A percentile compares a stretch with the other conserved stretches of the same genome.
Evolutionary conservation across 192 early-diverging fungal genomes (phyloP).

Genomic region (Coemansia furcata): DNA sequence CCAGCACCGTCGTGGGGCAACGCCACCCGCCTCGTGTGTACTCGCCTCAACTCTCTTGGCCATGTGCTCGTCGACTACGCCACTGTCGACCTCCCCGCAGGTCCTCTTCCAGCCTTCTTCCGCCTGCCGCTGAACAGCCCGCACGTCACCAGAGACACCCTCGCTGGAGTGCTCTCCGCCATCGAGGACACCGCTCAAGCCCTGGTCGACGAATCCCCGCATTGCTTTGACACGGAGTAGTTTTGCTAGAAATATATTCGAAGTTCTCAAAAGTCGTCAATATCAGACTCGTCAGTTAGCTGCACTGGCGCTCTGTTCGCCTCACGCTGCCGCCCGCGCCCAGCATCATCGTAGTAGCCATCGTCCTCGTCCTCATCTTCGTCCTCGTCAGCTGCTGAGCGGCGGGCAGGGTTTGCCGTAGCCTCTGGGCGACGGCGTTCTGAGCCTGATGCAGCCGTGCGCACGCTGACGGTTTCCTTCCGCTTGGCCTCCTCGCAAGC

Average conservation of each 20-base stretch:
- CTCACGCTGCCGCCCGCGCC: constrained; percentile 7
- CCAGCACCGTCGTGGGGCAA: constrained; percentile 21
- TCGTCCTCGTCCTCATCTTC: background rate
- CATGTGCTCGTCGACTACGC: constrained; percentile 74
- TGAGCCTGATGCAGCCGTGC: background rate
- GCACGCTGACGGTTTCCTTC: background rate
- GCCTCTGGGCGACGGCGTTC: background rate
- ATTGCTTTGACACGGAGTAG: background rate
- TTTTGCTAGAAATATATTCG: background rate
- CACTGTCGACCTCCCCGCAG: constrained; percentile 6
- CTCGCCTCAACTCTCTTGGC: constrained; percentile 51
- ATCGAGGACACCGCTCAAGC: constrained; percentile 53
- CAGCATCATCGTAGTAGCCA: background rate
- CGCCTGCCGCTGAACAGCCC: constrained; percentile 72
- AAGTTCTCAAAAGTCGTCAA: constrained; percentile 16
- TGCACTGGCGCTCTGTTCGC: constrained; percentile 26
- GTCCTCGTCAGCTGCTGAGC: background rate
- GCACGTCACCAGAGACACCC: constrained; percentile 47
- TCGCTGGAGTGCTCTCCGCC: constrained; percentile 52
- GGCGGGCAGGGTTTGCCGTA: background rate
- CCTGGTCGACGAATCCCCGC: background rate
- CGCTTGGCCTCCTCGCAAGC: constrained; percentile 65
- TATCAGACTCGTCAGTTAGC: constrained; percentile 32
- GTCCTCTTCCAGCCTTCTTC: constrained; percentile 60
- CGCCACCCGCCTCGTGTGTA: constrained; percentile 32